A percentile compares a stretch with the other conserved stretches of the same genome.
phyloP scores from a whole-genome alignment of 176 grass and related monocot species.

The Juncus effusus region DNA sequence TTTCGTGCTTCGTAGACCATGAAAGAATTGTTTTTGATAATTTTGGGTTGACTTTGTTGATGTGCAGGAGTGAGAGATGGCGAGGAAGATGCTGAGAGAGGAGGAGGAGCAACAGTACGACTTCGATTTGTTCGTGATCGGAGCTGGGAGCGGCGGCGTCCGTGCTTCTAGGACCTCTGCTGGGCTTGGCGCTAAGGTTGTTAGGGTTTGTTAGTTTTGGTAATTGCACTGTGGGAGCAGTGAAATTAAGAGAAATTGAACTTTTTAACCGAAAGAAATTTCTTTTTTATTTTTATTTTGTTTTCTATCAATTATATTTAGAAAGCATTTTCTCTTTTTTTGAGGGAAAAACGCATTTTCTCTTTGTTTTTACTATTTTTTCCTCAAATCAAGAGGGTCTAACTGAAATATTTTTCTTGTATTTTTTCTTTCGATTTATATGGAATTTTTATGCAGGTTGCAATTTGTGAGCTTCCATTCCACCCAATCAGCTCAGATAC shows the following conservation, averaged over 20 bases:
- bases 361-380: no score
- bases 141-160: constrained; percentile 88
- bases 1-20: neutral
- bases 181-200: constrained; percentile 84
- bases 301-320: neutral
- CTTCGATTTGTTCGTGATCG: constrained; percentile 91
- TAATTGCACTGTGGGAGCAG: no score
- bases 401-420: no score
- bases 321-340: no score
- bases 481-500: constrained; percentile 87
- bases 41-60: constrained; percentile 4
- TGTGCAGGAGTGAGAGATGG: constrained; percentile 31
- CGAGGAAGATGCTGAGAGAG: constrained; percentile 89
- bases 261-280: neutral
- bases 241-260: neutral
- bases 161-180: constrained; percentile 77
- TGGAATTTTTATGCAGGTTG: constrained; percentile 44
- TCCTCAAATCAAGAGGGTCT: no score
- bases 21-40: neutral
- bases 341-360: no score
- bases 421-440: constrained; percentile 1
- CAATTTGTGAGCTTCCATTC: constrained; percentile 95
- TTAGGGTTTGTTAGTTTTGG: neutral
- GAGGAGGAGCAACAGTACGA: constrained; percentile 51
- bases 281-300: neutral